Conservation (phyloP, 1,284 basidiomycete species). For the Cerrena zonata region DNA sequence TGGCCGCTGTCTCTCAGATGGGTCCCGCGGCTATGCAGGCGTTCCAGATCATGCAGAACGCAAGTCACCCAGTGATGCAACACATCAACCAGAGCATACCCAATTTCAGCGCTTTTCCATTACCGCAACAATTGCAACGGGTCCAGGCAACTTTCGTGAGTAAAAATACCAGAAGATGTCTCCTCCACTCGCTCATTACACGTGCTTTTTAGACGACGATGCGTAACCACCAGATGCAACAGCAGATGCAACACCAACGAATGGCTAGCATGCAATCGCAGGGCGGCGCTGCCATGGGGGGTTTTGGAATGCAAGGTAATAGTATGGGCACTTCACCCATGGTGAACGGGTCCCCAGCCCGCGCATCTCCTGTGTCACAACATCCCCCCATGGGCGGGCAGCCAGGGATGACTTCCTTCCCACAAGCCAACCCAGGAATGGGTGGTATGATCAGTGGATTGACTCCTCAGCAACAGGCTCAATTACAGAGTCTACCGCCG, state of each 20-base stretch:
- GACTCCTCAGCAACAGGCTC: conserved; percentile 25
- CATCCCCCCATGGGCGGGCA: conserved; percentile 21
- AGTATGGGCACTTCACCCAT: conserved; percentile 5
- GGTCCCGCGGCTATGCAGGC: conserved; percentile 39
- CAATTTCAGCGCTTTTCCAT: conserved; percentile 46
- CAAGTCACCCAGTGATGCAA: conserved; percentile 51
- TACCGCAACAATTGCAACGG: conserved; percentile 52
- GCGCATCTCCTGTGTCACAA: conserved; percentile 23
- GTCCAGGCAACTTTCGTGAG: conserved; percentile 35
- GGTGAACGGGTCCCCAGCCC: conserved; percentile 21
- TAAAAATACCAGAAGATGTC: neutral
- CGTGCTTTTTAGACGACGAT: conserved; percentile 2
- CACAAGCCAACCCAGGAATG: conserved; percentile 12
- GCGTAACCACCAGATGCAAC: conserved; percentile 14
- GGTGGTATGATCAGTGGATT: conserved; percentile 16
- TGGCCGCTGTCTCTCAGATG: conserved; percentile 21
- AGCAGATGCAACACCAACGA: conserved; percentile 16
- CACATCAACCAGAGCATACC: conserved; percentile 49
- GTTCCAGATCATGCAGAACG: conserved; percentile 47
- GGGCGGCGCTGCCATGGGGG: conserved; percentile 14
- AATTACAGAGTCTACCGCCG: conserved; percentile 22
- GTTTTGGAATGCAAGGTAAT: conserved; percentile 12
- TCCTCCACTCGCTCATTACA: conserved; percentile 2
- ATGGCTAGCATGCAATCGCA: conserved; percentile 16
- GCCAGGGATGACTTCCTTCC: conserved; percentile 11